A percentile compares a stretch with the other conserved stretches of the same genome.
Conservation (phyloP, 2,329 filamentous ascomycete genomes). For the Ophidiomyces ophidiicola region DNA sequence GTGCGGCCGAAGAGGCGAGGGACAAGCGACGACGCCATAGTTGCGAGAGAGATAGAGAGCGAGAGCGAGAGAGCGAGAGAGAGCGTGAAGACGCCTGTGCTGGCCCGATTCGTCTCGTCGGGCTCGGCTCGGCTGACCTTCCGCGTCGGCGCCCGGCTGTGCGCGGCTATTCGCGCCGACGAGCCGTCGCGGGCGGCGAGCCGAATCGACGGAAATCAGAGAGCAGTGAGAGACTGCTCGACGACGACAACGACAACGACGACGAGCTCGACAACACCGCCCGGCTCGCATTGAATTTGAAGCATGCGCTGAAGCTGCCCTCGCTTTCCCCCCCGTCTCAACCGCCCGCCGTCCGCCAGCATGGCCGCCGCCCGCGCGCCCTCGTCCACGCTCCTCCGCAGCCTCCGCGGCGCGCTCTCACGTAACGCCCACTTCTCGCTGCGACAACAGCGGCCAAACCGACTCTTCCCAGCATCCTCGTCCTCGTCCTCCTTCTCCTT, state of each 20-base stretch:
- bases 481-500: not conserved
- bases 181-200: not conserved
- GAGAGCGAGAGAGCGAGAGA: not conserved
- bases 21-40: slow-evolving; percentile 26
- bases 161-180: slow-evolving; percentile 11
- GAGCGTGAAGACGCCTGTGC: not conserved
- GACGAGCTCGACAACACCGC: not conserved
- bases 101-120: not conserved
- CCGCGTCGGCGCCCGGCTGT: slow-evolving; percentile 3
- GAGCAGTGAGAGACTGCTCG: not conserved
- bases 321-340: not conserved
- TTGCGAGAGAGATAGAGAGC: not conserved
- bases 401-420: slow-evolving; percentile 23
- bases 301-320: too few species aligned
- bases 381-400: slow-evolving; percentile 29
- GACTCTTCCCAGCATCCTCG: slow-evolving; percentile 16
- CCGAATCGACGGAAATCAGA: slow-evolving; percentile 1
- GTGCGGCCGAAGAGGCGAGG: slow-evolving; percentile 25
- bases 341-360: slow-evolving; percentile 15
- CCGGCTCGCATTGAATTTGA: too few species aligned
- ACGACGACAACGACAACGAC: not conserved
- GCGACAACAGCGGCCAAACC: slow-evolving; percentile 3
- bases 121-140: slow-evolving; percentile 5
- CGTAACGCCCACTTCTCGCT: slow-evolving; percentile 15
- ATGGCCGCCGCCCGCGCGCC: slow-evolving; percentile 25